phyloP scores from a whole-genome alignment of 306 rosid genomes.

The Vachellia collinsii region DNA sequence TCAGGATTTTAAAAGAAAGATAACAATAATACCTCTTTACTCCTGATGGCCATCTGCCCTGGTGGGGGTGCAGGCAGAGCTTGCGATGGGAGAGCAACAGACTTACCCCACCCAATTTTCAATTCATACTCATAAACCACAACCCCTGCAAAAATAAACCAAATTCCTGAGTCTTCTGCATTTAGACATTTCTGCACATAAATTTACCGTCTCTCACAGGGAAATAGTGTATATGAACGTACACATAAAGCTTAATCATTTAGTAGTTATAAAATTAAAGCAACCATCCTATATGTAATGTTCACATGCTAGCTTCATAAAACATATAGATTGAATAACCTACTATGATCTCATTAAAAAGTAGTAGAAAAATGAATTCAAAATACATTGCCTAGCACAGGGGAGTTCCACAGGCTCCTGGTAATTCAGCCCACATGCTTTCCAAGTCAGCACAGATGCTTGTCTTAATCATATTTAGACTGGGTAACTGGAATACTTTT shows the following conservation, averaged over 20 bases:
- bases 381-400: not conserved
- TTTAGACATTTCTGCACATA: slow-evolving; percentile 20
- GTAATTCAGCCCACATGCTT: not conserved
- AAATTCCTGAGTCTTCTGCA: slow-evolving; percentile 29
- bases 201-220: slow-evolving; percentile 24
- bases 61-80: slow-evolving; percentile 99
- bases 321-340: not conserved
- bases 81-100: slow-evolving; percentile 98
- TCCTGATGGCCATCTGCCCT: slow-evolving; percentile 99
- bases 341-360: slow-evolving; percentile 3
- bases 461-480: slow-evolving; percentile 1
- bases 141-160: slow-evolving; percentile 71
- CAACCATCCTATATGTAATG: not conserved
- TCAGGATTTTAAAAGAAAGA: slow-evolving; percentile 12
- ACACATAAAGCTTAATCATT: not conserved
- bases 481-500: not conserved
- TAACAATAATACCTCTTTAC: slow-evolving; percentile 78
- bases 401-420: not conserved
- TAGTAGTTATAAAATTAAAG: not conserved
- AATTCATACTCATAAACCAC: slow-evolving; percentile 96
- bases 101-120: slow-evolving; percentile 99
- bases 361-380: not conserved
- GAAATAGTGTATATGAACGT: slow-evolving; percentile 3
- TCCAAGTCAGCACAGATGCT: slow-evolving; percentile 8
- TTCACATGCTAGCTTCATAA: slow-evolving; percentile 11